Percentiles rank a stretch among this genome's conserved stretches.
phyloP scores from a whole-genome alignment of 495 filamentous ascomycete species.

The Talaromyces wortmannii region DNA sequence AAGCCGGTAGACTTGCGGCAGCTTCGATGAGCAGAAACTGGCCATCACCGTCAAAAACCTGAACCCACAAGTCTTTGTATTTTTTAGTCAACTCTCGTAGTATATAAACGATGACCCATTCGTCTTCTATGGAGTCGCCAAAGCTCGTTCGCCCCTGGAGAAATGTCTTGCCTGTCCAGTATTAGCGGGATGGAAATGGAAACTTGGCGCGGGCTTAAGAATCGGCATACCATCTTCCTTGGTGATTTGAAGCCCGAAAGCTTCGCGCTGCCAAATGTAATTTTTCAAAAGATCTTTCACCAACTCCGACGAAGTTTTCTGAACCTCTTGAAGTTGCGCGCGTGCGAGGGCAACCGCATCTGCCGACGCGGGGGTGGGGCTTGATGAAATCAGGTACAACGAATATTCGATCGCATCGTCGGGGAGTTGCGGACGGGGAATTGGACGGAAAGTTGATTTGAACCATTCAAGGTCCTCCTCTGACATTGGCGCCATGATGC shows the following conservation, averaged over 20 bases:
- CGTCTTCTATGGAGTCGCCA: slow-evolving; percentile 91
- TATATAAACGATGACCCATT: slow-evolving; percentile 92
- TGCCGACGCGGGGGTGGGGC: slow-evolving; percentile 32
- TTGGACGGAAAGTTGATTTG: slow-evolving; percentile 40
- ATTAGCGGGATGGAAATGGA: neutral
- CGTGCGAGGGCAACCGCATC: slow-evolving; percentile 48
- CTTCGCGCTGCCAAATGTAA: slow-evolving; percentile 94
- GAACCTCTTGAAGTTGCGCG: slow-evolving; percentile 59
- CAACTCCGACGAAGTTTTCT: slow-evolving; percentile 57
- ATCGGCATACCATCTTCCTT: slow-evolving; percentile 51
- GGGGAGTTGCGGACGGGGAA: slow-evolving; percentile 65
- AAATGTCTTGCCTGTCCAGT: slow-evolving; percentile 27
- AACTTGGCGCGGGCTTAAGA: neutral
- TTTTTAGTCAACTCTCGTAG: slow-evolving; percentile 73
- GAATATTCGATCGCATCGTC: slow-evolving; percentile 88
- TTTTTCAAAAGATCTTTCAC: slow-evolving; percentile 58
- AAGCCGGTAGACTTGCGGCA: slow-evolving; percentile 76
- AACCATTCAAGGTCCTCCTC: slow-evolving; percentile 44
- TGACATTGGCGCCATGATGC: slow-evolving; percentile 35
- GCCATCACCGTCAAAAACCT: slow-evolving; percentile 80
- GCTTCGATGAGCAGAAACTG: slow-evolving; percentile 95
- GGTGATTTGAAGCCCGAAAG: slow-evolving; percentile 55
- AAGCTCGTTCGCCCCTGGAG: slow-evolving; percentile 73
- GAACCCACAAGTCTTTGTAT: slow-evolving; percentile 72
- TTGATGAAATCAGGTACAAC: slow-evolving; percentile 55